Percentiles rank a stretch among this genome's conserved stretches.
phyloP scores from a whole-genome alignment of 441 rosid genomes.

The Croton setiger region DNA sequence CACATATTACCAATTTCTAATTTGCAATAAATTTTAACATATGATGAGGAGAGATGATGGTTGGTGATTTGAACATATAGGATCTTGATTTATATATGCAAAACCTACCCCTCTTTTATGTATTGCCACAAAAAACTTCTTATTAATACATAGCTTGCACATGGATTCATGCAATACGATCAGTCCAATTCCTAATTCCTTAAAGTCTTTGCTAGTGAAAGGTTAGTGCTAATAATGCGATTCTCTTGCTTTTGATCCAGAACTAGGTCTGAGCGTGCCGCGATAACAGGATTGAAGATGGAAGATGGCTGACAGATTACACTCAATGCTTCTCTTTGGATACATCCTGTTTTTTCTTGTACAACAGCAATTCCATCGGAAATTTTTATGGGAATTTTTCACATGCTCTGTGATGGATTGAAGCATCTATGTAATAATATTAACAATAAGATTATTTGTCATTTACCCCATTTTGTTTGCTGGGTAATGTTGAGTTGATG shows the following conservation, averaged over 20 bases:
- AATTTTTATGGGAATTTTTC: conserved; percentile 5
- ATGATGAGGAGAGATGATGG: neutral
- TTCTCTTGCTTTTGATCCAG: conserved; percentile 30
- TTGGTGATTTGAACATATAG: neutral
- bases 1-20: neutral
- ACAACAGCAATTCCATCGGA: neutral
- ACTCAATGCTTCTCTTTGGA: conserved; percentile 15
- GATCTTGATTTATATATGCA: neutral
- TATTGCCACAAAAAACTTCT: neutral
- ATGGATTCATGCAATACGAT: neutral
- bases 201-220: conserved; percentile 3
- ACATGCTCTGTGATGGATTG: neutral
- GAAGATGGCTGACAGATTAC: conserved; percentile 25
- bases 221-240: conserved; percentile 1
- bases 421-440: conserved; percentile 6
- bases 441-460: neutral
- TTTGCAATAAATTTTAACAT: neutral
- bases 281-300: conserved; percentile 43
- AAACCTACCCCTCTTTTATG: neutral
- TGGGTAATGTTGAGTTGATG: neutral
- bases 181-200: neutral
- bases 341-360: conserved; percentile 11
- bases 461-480: neutral
- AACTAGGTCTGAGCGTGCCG: conserved; percentile 68
- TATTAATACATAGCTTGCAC: neutral